Conservation (phyloP, 768 basidiomycete species). For the Harrya chromipes region DNA sequence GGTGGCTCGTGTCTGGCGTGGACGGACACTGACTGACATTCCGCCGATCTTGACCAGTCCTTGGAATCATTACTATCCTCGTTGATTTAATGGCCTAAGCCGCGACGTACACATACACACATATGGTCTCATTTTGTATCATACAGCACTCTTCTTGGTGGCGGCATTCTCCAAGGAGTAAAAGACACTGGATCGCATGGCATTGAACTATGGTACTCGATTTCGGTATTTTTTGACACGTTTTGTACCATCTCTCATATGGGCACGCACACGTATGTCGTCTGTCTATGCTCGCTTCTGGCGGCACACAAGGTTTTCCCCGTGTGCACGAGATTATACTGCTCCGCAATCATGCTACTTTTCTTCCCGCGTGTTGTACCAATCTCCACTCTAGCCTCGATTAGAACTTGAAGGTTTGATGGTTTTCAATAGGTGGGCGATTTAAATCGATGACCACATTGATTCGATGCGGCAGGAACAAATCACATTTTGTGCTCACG, state of each 20-base stretch:
- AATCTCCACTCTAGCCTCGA: background rate
- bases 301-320: background rate
- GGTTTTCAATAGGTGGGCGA: slow-evolving; percentile 1
- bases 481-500: slow-evolving; percentile 3
- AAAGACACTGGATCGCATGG: background rate
- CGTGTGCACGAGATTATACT: slow-evolving; percentile 1
- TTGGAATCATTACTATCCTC: slow-evolving; percentile 88
- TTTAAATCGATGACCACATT: background rate
- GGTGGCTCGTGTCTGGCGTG: slow-evolving; percentile 14
- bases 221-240: slow-evolving; percentile 2
- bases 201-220: slow-evolving; percentile 6
- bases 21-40: slow-evolving; percentile 1
- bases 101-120: background rate
- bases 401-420: slow-evolving; percentile 11
- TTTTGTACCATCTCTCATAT: background rate
- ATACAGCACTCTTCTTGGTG: slow-evolving; percentile 3
- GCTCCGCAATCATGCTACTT: background rate
- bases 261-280: background rate
- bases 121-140: slow-evolving; percentile 8
- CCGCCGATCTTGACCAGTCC: slow-evolving; percentile 43
- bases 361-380: background rate
- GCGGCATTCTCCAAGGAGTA: slow-evolving; percentile 3
- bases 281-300: background rate
- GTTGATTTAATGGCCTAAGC: slow-evolving; percentile 72
- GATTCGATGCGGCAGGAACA: background rate